Base-by-base conservation (phyloP, 345 rosid species). In the Hibiscus trionum region DNA sequence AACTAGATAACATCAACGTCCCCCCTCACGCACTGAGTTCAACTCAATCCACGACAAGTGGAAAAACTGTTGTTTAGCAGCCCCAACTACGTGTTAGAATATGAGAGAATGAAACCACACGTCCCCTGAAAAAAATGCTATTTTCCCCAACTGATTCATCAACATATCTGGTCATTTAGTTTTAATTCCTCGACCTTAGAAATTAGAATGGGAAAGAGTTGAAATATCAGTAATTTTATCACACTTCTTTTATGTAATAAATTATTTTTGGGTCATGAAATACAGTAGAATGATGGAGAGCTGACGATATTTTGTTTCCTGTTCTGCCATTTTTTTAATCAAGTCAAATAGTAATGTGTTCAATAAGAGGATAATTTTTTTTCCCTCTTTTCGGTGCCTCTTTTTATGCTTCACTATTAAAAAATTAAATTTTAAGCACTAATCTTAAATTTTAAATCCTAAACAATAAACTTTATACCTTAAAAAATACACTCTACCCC, bases 1-100 rank as follows among this genome's bases (percentile, higher is more conserved):
- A 67, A 49, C 39, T 49, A 47, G 15, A 26, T 47, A 66, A 66
- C 39, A 58, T 26, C 62, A 66, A 65, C 50, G 31, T 64, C 67
- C 0, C 69, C 24, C 53, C 53, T 42, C 53, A 2, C 11, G 53
- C 69, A 65, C 19, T 19, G 33, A 42, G 2, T 44, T 66, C 19
- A 66, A 15, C 21, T 47, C 57, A 15, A 66, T 47, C 57, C 15
- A 15, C 58, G 27, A 26, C 46, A 55, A 66, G 70, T 47, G 24
- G 70, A 56, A 15, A 24, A 7, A 5, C 5, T 15, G 37, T 47
- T 66, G 37, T 37, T 64, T 4, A 66, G n/a, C 70, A 26, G 19
- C 11, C 24, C 11, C 37, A 16, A 26, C 19, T 19, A 66, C 56
- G 37, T 26, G 70, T 46, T 47, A 14, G 37, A 66, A 49, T 17